Evolutionary conservation across 1,284 basidiomycete genomes (phyloP), one percentile per base, ranked within the genome.

Genomic region (Papiliotrema flavescens): DNA sequence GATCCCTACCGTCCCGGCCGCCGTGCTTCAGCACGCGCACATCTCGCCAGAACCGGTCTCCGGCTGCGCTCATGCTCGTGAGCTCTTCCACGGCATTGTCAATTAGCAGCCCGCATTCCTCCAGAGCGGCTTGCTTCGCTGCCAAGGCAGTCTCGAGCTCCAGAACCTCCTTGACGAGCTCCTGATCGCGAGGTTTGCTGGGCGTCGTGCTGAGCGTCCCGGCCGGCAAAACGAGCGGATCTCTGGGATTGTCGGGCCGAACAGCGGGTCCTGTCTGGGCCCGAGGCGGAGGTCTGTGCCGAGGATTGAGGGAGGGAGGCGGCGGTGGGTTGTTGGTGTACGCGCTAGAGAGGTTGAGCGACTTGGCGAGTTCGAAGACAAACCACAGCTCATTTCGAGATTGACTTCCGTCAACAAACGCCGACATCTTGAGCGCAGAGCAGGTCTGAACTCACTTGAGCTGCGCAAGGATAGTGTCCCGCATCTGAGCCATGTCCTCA

Each of bases 301-400:
- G 34, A 24, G 37, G 39, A 15, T 32, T 14, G 40, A 40, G 13
- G 15, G 13, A 14, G n/a, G 65, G 65, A n/a, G 61, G 53, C 5
- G 61, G 55, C 5, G 73, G 73, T 1, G 70, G 66, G 28, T 70
- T 60, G n/a, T 58, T 49, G 6, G 62, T 52, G 45, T 62, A 67
- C 5, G 47, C 41, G 0, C 64, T 53, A 2, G 64, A 65, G 2
- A 54, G 51, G 1, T 63, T 48, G 13, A 75, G 65, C 4, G 68
- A 70, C 49, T 70, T 71, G 39, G 66, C 68, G 6, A 75, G 60
- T 53, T 75, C 70, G 15, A 72, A 57, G 3, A 65, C 62, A 42
- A 63, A 73, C 70, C 70, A 75, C n/a, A 75, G 59, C 57, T 75
- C 71, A 46, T 74, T 73, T 4, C 70, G 66, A 11, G 71, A 71